Evolutionary conservation across 2,329 filamentous ascomycete species (phyloP).

Genomic region (Pyrenochaeta sp.): DNA sequence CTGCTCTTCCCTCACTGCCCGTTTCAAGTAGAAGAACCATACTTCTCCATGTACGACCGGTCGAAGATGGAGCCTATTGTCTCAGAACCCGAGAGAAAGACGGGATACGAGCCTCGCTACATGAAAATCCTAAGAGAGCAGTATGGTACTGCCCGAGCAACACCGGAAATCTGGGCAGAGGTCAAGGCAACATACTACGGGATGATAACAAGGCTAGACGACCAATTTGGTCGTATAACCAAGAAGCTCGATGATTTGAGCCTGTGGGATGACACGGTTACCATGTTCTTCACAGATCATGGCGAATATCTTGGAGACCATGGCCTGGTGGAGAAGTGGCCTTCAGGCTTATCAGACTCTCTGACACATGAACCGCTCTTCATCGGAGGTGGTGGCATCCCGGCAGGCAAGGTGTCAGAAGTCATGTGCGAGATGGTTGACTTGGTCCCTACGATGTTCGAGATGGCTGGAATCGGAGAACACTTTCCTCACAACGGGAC

Average conservation of each 20-base stretch:
- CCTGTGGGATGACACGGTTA: constrained; percentile 53
- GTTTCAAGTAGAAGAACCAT: constrained; percentile 59
- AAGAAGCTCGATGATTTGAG: constrained; percentile 44
- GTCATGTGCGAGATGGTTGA: constrained; percentile 58
- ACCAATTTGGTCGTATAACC: constrained; percentile 57
- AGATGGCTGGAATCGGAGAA: constrained; percentile 51
- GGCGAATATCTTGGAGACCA: constrained; percentile 60
- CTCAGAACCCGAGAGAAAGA: constrained; percentile 30
- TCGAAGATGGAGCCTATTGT: constrained; percentile 28
- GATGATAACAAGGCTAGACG: constrained; percentile 58
- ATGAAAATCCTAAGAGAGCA: constrained; percentile 51
- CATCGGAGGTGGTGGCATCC: constrained; percentile 54
- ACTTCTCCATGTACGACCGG: constrained; percentile 58
- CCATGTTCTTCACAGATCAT: constrained; percentile 58
- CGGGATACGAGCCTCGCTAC: constrained; percentile 56
- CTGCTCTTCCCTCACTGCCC: constrained; percentile 58
- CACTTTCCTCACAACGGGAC: constrained; percentile 54
- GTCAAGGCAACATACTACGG: constrained; percentile 58
- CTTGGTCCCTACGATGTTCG: constrained; percentile 55
- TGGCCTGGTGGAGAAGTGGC: constrained; percentile 61
- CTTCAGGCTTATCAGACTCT: constrained; percentile 54
- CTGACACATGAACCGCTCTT: constrained; percentile 57
- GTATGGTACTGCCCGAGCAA: constrained; percentile 53
- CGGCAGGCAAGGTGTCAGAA: constrained; percentile 42
- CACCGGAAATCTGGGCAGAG: constrained; percentile 55